phyloP scores from a whole-genome alignment of 1,139 yeast genomes.

The Sugiyamaella neomexicana region DNA sequence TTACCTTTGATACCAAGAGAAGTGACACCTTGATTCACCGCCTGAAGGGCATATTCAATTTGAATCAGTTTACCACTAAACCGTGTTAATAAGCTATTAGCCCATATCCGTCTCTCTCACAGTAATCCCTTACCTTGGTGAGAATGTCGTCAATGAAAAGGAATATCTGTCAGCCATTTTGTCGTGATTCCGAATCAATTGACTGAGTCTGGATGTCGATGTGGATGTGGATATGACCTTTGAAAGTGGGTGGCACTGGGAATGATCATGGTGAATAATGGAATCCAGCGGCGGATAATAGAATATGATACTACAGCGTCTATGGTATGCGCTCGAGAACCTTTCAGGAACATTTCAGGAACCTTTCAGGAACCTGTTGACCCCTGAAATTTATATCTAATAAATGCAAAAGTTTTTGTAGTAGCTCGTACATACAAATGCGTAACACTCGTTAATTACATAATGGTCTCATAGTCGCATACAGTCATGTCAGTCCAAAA shows the following conservation, averaged over 20 bases:
- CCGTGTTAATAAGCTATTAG: background rate
- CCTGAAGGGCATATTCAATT: constrained; percentile 95
- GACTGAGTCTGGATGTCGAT: background rate
- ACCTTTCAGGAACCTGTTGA: no score
- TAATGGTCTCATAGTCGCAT: constrained; percentile 1
- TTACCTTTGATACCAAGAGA: constrained; percentile 82
- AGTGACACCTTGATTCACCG: constrained; percentile 97
- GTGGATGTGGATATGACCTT: background rate
- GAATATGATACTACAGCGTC: background rate
- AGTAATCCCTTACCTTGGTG: constrained; percentile 82
- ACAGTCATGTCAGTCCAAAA: background rate
- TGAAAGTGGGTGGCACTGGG: constrained; percentile 4
- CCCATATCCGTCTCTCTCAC: background rate
- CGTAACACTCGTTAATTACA: background rate
- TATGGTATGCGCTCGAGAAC: no score
- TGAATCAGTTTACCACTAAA: constrained; percentile 92
- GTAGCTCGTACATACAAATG: background rate
- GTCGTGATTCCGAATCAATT: constrained; percentile 20
- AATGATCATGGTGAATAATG: background rate
- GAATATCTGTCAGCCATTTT: constrained; percentile 96
- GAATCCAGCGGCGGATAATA: background rate
- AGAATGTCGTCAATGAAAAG: constrained; percentile 92
- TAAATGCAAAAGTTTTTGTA: background rate
- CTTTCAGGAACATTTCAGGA: no score
- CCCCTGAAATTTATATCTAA: no score